Conservation (phyloP, 768 basidiomycete species). For the Sutorius australiensis region DNA sequence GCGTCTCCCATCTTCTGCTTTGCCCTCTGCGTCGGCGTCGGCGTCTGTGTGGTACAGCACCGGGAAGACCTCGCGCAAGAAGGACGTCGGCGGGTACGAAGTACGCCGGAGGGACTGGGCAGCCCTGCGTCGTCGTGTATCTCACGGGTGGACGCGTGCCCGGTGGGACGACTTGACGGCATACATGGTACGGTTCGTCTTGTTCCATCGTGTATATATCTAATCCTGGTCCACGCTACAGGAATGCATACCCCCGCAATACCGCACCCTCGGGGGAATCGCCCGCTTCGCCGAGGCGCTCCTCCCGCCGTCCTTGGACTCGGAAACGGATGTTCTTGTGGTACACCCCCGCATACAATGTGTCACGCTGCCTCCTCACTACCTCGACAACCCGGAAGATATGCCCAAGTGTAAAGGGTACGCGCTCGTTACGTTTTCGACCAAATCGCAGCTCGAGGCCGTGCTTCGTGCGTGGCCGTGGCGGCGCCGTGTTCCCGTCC, state of each 20-base stretch:
- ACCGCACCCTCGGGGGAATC: constrained; percentile 50
- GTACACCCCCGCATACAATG: constrained; percentile 40
- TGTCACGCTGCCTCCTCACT: constrained; percentile 58
- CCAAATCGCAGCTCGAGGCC: constrained; percentile 35
- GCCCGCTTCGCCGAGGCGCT: constrained; percentile 42
- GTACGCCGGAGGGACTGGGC: constrained; percentile 52
- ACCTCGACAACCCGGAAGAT: constrained; percentile 54
- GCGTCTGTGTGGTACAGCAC: constrained; percentile 37
- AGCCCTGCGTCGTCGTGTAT: constrained; percentile 16
- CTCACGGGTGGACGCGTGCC: constrained; percentile 31
- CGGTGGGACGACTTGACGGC: constrained; percentile 64
- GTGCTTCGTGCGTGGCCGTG: constrained; percentile 62
- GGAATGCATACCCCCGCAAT: constrained; percentile 66
- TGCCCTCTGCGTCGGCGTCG: constrained; percentile 18
- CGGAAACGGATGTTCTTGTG: not conserved
- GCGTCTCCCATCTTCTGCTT: constrained; percentile 33
- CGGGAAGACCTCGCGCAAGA: constrained; percentile 26
- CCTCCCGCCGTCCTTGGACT: constrained; percentile 14
- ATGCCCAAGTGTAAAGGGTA: constrained; percentile 69
- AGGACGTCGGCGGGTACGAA: constrained; percentile 57
- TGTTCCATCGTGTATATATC: not conserved
- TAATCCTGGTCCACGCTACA: constrained; percentile 22
- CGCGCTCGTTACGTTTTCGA: constrained; percentile 59
- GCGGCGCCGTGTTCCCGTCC: constrained; percentile 2
- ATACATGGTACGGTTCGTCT: constrained; percentile 52